Base-by-base conservation (phyloP, 768 basidiomycete genomes). In the Suillus tomentosus region DNA sequence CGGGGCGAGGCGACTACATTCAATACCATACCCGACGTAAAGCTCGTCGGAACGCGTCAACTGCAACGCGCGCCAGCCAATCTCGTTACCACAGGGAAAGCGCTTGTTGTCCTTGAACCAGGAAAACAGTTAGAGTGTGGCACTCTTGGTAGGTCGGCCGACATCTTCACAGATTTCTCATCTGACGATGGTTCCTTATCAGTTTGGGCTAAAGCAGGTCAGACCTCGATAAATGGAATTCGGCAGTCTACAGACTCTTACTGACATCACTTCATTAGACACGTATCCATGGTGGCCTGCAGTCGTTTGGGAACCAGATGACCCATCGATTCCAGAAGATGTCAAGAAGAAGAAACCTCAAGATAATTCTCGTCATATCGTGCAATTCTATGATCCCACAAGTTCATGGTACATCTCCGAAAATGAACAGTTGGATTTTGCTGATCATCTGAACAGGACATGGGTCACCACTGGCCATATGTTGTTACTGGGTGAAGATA, bases 281-380 rank as follows among this genome's bases (percentile, higher is more conserved):
- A 84, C 87, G 0, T 95, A 81, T 69, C 95, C 95, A 1, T 96
- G 88, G 88, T 96, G 91, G 88, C 92, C 95, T 47, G 95, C 89
- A 10, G 86, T 91, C 10, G 83, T 95, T 17, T 88, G 82, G 60
- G 86, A 88, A 31, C 82, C 84, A 10, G 85, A 87, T 47, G 85
- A 89, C 55, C 74, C 79, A 1, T 73, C 72, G 0, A 82, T 94
- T n/a, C 90, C 90, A 42, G 45, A 68, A 65, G 56, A 73, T 70
- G 62, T 76, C 61, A 75, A 61, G 67, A 76, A 68, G 59, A 67
- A 74, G 43, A 71, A 68, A 9, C 71, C 65, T 53, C 68, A 68
- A 66, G 79, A 81, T 34, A 78, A 78, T 13, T 78, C 78, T 34
- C 60, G 86, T 5, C 85, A 88, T 70, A 81, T 94, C 50, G 84